Evolutionary conservation across 441 rosid species (phyloP).

Genomic region (Pelargonium fulgidum): DNA sequence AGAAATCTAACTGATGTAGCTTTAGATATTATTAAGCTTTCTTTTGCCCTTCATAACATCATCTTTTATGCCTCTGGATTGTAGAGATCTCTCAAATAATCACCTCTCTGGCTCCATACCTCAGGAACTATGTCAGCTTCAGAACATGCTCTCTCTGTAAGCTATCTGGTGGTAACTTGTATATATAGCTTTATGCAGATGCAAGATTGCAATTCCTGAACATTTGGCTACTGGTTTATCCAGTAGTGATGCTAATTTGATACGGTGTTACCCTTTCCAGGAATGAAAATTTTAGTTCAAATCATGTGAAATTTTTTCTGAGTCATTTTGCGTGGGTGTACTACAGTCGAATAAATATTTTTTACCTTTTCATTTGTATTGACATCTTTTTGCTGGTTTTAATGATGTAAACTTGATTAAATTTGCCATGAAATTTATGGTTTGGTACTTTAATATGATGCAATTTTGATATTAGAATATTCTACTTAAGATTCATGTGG

Average conservation of each 20-base stretch:
- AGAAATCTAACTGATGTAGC: conserved; percentile 21
- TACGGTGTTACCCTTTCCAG: too few relatives aligned
- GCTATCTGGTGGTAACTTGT: conserved; percentile 19
- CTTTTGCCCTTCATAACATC: conserved; percentile 17
- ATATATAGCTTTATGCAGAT: neutral
- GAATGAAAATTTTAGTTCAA: too few relatives aligned
- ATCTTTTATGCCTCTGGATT: conserved; percentile 19
- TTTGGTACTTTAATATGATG: too few relatives aligned
- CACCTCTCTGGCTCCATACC: conserved; percentile 76
- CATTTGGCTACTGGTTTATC: neutral
- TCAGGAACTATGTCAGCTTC: conserved; percentile 73
- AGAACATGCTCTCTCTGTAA: conserved; percentile 63
- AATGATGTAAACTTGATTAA: too few relatives aligned
- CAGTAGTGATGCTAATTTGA: neutral
- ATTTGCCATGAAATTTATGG: too few relatives aligned
- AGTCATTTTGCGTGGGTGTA: too few relatives aligned
- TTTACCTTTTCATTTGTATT: too few relatives aligned
- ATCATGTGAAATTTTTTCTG: too few relatives aligned
- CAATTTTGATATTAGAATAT: too few relatives aligned
- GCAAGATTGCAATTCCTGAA: neutral
- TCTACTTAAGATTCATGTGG: too few relatives aligned
- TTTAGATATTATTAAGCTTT: neutral
- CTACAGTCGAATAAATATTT: too few relatives aligned
- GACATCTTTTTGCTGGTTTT: too few relatives aligned
- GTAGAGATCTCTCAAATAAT: conserved; percentile 87